Conservation (phyloP, 331 rosid genomes). For the Pyracantha coccinea region DNA sequence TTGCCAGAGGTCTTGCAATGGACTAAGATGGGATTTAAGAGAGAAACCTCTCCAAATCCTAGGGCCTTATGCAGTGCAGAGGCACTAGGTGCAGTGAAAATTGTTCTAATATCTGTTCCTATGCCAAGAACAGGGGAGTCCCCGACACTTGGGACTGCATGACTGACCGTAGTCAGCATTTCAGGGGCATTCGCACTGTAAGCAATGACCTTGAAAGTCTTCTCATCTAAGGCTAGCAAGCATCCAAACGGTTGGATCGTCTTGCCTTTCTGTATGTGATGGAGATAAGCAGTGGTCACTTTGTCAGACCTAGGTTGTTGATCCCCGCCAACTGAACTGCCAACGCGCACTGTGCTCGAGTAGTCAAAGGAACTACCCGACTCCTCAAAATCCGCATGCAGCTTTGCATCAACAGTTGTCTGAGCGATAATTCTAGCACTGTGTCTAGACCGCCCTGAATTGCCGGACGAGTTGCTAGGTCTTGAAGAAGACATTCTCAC, state of each 20-base stretch:
- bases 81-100: constrained; percentile 91
- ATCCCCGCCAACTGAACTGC: constrained; percentile 34
- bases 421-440: constrained; percentile 74
- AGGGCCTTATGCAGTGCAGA: constrained; percentile 86
- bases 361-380: constrained; percentile 91
- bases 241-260: constrained; percentile 91
- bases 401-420: constrained; percentile 89
- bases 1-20: constrained; percentile 97
- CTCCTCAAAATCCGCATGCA: constrained; percentile 87
- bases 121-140: constrained; percentile 88
- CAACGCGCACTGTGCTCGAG: constrained; percentile 66
- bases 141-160: constrained; percentile 95
- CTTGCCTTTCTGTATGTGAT: constrained; percentile 89
- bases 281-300: constrained; percentile 85
- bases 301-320: constrained; percentile 65
- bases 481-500: constrained; percentile 76
- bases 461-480: constrained; percentile 72
- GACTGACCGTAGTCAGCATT: constrained; percentile 88
- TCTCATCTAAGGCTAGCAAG: constrained; percentile 83
- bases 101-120: constrained; percentile 72
- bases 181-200: constrained; percentile 97
- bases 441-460: constrained; percentile 76
- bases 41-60: constrained; percentile 86
- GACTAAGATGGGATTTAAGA: constrained; percentile 86
- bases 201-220: constrained; percentile 79